Conservation (phyloP, 306 rosid species). For the Lathyrus aphaca region DNA sequence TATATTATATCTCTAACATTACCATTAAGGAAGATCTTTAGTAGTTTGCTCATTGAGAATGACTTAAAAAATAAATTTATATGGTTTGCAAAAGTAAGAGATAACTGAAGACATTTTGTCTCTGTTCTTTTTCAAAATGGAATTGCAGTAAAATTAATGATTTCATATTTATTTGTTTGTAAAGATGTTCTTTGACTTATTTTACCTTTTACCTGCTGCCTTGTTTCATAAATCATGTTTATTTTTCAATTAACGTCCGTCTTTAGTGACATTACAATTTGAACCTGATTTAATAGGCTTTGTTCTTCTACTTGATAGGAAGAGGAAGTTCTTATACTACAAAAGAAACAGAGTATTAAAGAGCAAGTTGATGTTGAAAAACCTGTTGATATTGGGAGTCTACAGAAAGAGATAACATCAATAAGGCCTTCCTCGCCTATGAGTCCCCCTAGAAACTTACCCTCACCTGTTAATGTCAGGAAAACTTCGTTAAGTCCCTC, state of each 20-base stretch:
- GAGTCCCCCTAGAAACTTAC: slow-evolving; percentile 56
- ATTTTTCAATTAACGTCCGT: slow-evolving; percentile 10
- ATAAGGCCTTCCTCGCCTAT: slow-evolving; percentile 60
- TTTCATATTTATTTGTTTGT: slow-evolving; percentile 10
- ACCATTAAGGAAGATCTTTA: neutral
- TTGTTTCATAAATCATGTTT: neutral
- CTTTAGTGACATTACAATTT: slow-evolving; percentile 6
- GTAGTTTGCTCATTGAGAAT: neutral
- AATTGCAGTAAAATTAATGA: neutral
- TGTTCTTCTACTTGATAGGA: slow-evolving; percentile 54
- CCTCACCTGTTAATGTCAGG: slow-evolving; percentile 50
- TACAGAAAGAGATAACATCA: slow-evolving; percentile 59
- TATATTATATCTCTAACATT: neutral
- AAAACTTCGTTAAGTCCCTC: slow-evolving; percentile 50
- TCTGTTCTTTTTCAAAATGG: too few species aligned
- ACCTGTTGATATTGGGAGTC: slow-evolving; percentile 56
- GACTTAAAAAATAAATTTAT: neutral
- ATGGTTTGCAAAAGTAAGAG: neutral
- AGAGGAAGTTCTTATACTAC: slow-evolving; percentile 52
- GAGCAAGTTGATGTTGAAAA: slow-evolving; percentile 61
- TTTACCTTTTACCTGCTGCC: neutral
- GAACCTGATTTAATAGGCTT: slow-evolving; percentile 30
- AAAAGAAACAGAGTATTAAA: slow-evolving; percentile 58
- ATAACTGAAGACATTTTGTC: too few species aligned
- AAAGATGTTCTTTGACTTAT: neutral